A percentile compares a stretch with the other conserved stretches of the same genome.
Conservation (phyloP, 2,329 filamentous ascomycete species). For the Claviceps sp. region DNA sequence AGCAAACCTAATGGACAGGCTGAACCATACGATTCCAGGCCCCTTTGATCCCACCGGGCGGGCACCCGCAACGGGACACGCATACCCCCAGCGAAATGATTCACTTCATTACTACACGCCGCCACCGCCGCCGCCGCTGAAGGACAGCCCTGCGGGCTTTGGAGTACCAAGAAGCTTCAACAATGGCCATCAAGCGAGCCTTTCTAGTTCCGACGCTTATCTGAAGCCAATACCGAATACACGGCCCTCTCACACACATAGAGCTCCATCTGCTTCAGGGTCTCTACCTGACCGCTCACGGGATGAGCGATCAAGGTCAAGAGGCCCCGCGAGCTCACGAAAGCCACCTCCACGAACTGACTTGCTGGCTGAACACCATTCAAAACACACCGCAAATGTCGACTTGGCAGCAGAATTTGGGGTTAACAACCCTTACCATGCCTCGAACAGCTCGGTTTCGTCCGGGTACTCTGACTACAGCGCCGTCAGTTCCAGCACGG, state of each 20-base stretch:
- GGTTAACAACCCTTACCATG: constrained; percentile 49
- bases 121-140: constrained; percentile 22
- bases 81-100: constrained; percentile 19
- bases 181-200: constrained; percentile 23
- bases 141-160: constrained; percentile 46
- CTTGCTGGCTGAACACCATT: constrained; percentile 26
- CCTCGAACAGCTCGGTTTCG: constrained; percentile 48
- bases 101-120: constrained; percentile 13
- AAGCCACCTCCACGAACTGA: constrained; percentile 40
- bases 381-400: constrained; percentile 28
- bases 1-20: constrained; percentile 39
- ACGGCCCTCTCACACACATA: constrained; percentile 21
- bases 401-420: constrained; percentile 49
- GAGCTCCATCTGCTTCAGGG: constrained; percentile 36
- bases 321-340: constrained; percentile 36
- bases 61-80: constrained; percentile 19
- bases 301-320: constrained; percentile 25
- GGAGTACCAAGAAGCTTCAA: constrained; percentile 30
- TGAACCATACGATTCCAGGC: constrained; percentile 53
- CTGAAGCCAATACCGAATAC: constrained; percentile 26
- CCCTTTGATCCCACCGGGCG: constrained; percentile 44
- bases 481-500: constrained; percentile 44
- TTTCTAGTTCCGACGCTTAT: constrained; percentile 40
- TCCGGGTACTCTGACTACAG: constrained; percentile 51
- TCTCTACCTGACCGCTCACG: constrained; percentile 25